Evolutionary conservation across 331 rosid species (phyloP), one percentile per base, ranked within the genome.

Genomic region (Arachis monticola): DNA sequence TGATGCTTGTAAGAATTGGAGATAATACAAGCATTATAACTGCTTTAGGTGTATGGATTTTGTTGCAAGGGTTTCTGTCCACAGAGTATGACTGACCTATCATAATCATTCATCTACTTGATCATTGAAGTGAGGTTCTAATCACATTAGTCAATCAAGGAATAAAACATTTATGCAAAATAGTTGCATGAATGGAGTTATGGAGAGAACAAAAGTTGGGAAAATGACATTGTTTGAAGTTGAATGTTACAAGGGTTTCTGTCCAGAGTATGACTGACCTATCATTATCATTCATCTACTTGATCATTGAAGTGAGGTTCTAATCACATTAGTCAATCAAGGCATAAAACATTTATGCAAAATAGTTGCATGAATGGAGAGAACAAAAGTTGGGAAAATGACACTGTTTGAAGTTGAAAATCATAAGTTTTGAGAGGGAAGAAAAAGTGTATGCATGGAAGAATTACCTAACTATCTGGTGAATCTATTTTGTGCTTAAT

Each of bases 351-450:
- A 35, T 55, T 51, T 38, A 40, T 27, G 6, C 6, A 9, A 53
- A 53, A 69, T 69, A 46, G 50, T 69, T 69, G 32, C 17, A 40
- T 13, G 1, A 10, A 69, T 38, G 56, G 50, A 35, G 58, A 67
- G 72, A 27, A 47, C 11, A 60, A 32, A 60, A 27, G 6, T 67
- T 48, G 45, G 30, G 44, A 47, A 38, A 2, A 47, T 48, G 59
- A 47, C 12, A 12, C 14, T 14, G 41, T 69, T 9, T 2, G 64
- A 70, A 50, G 32, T 32, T 51, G 47, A 52, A 35, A 51, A 70
- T 17, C 22, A 22, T 17, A 8, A 46, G 6, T 55, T 55, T 56
- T 14, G 40, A 40, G 9, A 2, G 55, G 64, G 42, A 70, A 55
- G 64, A 70, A 17, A 13, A 10, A 61, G 35, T 10, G 10, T 12